Evolutionary conservation across 371 early-diverging fungal genomes (phyloP).

Genomic region (Mycotypha africana): DNA sequence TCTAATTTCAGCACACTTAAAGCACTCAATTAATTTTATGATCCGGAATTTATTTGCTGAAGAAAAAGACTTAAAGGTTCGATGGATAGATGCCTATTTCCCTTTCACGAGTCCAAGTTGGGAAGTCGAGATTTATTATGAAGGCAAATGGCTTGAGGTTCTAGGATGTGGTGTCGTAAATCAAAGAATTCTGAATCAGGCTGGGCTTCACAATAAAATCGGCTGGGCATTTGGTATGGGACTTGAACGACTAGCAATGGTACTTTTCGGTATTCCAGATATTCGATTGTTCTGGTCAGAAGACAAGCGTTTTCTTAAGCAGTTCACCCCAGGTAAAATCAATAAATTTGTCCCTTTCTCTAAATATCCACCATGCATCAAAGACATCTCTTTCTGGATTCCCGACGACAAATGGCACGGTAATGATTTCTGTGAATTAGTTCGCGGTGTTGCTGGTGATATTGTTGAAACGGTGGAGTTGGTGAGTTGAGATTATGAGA

Average conservation of each 20-base stretch:
- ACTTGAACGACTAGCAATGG: slow-evolving; percentile 95
- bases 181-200: slow-evolving; percentile 74
- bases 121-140: slow-evolving; percentile 93
- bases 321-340: slow-evolving; percentile 71
- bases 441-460: slow-evolving; percentile 91
- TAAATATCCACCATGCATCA: slow-evolving; percentile 82
- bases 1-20: slow-evolving; percentile 64
- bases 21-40: slow-evolving; percentile 77
- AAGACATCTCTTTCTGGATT: slow-evolving; percentile 94
- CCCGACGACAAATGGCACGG: slow-evolving; percentile 69
- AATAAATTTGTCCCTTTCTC: slow-evolving; percentile 77
- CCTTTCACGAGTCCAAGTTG: slow-evolving; percentile 96
- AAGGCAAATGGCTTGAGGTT: slow-evolving; percentile 95
- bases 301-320: slow-evolving; percentile 84
- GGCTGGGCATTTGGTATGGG: slow-evolving; percentile 98
- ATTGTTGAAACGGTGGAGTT: slow-evolving; percentile 85
- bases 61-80: slow-evolving; percentile 68
- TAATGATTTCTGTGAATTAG: slow-evolving; percentile 90
- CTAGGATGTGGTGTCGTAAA: slow-evolving; percentile 91
- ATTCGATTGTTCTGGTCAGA: slow-evolving; percentile 95
- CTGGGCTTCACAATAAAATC: slow-evolving; percentile 65
- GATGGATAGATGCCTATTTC: slow-evolving; percentile 95
- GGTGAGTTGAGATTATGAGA: too few species aligned
- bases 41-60: slow-evolving; percentile 65
- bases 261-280: slow-evolving; percentile 92